Base-by-base conservation (phyloP, 768 basidiomycete genomes). In the Tulasnella sp. region DNA sequence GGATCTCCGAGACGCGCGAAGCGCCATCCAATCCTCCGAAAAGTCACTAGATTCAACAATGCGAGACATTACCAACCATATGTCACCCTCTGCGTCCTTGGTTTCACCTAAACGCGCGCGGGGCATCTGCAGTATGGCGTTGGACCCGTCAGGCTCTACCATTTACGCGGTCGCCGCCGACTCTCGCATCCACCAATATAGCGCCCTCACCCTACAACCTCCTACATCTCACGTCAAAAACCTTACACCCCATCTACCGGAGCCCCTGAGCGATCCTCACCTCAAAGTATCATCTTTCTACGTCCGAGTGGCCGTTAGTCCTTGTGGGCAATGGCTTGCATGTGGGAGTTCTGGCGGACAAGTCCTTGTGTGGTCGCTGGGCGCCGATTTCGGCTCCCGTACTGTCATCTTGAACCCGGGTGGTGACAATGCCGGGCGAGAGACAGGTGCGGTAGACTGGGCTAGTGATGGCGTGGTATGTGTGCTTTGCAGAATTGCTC, bases 371-470 rank as follows among this genome's bases (percentile, higher is more conserved):
- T 60, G 59, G 59, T 52, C 35, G 1, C 31, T 57, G 14, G 49
- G 40, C 21, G 27, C 27, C n/a, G 25, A 23, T 32, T 46, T 46
- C 0, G 19, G 27, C 8, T 40, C n/a, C 19, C 36, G 43, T 17
- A 34, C 23, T 6, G 35, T 32, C 48, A 45, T 49, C 19, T 36
- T 25, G 19, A 40, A 42, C 27, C 19, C 40, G 32, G 21, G 29
- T 48, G 25, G 57, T 17, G 53, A 39, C 23, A 9, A 3, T 19
- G 32, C 27, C 15, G 46, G 15, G 15, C 14, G 35, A 19, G 59
- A 60, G 54, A 46, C 34, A 11, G 31, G 17, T 2, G 32, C 31
- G 25, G 59, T 60, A n/a, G 59, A 60, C 39, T 60, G 59, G 59
- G 54, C 49, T 19, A n/a, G 19, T 11, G 59, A 57, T 57, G 52